phyloP scores from a whole-genome alignment of 805 yeast species.

The Saitoella complicata region DNA sequence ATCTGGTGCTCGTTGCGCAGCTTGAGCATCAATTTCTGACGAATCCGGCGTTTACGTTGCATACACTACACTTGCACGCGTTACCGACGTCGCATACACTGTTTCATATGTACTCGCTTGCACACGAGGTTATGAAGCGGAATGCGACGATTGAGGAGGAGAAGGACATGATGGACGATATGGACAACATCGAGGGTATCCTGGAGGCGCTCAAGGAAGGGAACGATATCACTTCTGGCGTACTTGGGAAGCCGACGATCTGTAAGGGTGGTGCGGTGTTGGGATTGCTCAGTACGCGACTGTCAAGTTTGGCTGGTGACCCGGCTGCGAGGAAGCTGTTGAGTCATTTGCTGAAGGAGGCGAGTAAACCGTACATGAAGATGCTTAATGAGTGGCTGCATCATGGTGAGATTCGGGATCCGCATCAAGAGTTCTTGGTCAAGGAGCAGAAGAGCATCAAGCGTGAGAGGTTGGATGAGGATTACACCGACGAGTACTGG shows the following conservation, averaged over 20 bases:
- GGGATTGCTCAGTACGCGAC: slow-evolving; percentile 40
- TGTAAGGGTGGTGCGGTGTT: slow-evolving; percentile 64
- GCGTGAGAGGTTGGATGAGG: slow-evolving; percentile 15
- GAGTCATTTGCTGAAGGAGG: slow-evolving; percentile 33
- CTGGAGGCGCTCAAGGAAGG: slow-evolving; percentile 25
- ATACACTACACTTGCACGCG: slow-evolving; percentile 38
- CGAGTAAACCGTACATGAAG: slow-evolving; percentile 44
- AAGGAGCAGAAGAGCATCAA: slow-evolving; percentile 21
- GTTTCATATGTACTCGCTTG: slow-evolving; percentile 42
- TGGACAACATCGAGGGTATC: slow-evolving; percentile 27
- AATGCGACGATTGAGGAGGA: slow-evolving; percentile 24
- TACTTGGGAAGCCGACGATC: slow-evolving; percentile 11
- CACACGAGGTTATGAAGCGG: slow-evolving; percentile 28
- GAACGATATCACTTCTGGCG: not conserved
- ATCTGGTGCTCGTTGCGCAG: slow-evolving; percentile 17
- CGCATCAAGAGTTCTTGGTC: slow-evolving; percentile 70
- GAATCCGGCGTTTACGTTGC: slow-evolving; percentile 39
- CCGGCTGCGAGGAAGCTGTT: slow-evolving; percentile 36
- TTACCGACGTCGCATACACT: slow-evolving; percentile 27
- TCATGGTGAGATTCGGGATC: slow-evolving; percentile 60
- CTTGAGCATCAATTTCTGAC: slow-evolving; percentile 39
- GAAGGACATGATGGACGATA: slow-evolving; percentile 21
- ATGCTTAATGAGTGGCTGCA: slow-evolving; percentile 72
- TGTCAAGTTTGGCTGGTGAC: slow-evolving; percentile 52
- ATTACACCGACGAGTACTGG: slow-evolving; percentile 27